Conservation (phyloP, 257 asterid genomes). For the Jaltomata sinuosa region DNA sequence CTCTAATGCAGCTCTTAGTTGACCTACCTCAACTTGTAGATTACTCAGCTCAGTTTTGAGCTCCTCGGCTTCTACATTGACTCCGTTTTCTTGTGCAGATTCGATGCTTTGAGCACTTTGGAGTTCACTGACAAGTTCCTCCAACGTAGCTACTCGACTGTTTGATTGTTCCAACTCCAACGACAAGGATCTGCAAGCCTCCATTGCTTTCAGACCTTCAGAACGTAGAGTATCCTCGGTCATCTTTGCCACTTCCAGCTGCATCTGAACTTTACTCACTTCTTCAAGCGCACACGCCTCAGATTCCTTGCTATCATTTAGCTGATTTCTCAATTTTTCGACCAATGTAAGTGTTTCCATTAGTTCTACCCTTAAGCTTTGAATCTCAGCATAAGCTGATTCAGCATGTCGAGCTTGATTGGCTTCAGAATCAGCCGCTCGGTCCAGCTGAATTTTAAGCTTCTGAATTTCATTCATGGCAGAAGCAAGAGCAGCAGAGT, state of each 20-base stretch:
- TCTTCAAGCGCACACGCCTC: conserved; percentile 54
- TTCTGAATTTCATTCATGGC: conserved; percentile 69
- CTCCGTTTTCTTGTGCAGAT: conserved; percentile 15
- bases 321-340: conserved; percentile 46
- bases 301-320: conserved; percentile 52
- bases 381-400: conserved; percentile 53
- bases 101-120: conserved; percentile 23
- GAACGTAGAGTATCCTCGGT: conserved; percentile 35
- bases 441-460: conserved; percentile 56
- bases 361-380: conserved; percentile 54
- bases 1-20: conserved; percentile 49
- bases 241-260: conserved; percentile 46
- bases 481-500: conserved; percentile 58
- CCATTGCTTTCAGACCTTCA: conserved; percentile 34
- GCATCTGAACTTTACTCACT: conserved; percentile 38
- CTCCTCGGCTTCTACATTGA: conserved; percentile 12
- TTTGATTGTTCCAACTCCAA: conserved; percentile 56
- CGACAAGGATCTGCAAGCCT: conserved; percentile 30
- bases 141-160: conserved; percentile 32
- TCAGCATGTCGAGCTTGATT: conserved; percentile 69
- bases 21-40: conserved; percentile 34
- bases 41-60: conserved; percentile 22
- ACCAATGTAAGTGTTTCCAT: conserved; percentile 41
- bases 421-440: conserved; percentile 52
- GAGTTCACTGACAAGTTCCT: conserved; percentile 45